Evolutionary conservation across 2,329 filamentous ascomycete species (phyloP).

Genomic region (Aspergillus quadricinctus): DNA sequence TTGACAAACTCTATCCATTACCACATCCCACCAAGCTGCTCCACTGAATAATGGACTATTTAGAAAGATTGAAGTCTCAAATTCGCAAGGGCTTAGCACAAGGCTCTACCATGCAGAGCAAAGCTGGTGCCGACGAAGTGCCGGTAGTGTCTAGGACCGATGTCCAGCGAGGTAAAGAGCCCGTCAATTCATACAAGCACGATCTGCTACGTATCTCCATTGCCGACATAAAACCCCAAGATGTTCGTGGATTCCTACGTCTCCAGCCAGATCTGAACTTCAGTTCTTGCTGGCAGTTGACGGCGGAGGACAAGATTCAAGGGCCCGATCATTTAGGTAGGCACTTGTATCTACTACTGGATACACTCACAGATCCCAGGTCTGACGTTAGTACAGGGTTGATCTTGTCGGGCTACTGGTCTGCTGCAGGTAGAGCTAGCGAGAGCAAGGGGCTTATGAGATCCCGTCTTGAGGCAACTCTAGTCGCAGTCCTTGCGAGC

Average conservation of each 20-base stretch:
- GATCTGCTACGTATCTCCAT: not conserved
- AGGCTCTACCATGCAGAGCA: not conserved
- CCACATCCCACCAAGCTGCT: not conserved
- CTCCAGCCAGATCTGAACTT: not conserved
- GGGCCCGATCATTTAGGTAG: not conserved
- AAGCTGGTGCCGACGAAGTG: not conserved
- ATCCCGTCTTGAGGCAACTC: not conserved
- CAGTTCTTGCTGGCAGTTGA: not conserved
- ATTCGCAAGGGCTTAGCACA: not conserved
- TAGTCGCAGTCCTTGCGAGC: not conserved
- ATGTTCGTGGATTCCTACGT: not conserved
- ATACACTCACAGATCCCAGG: not conserved
- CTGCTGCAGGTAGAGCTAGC: not conserved
- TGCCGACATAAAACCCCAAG: not conserved
- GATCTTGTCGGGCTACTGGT: not conserved
- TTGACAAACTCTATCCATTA: not conserved
- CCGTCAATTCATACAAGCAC: not conserved
- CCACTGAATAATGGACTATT: not conserved
- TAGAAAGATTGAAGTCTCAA: not conserved
- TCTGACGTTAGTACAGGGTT: not conserved
- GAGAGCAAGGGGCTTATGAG: not conserved
- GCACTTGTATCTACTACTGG: not conserved
- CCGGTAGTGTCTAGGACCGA: not conserved
- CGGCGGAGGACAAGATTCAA: not conserved
- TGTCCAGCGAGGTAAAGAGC: not conserved